Percentiles rank a stretch among this genome's conserved stretches.
These are phyloP conservation scores for Musa balbisiana DNA, from an alignment of 202 grass and related monocot species.

Conservation along the genomic window DNA sequence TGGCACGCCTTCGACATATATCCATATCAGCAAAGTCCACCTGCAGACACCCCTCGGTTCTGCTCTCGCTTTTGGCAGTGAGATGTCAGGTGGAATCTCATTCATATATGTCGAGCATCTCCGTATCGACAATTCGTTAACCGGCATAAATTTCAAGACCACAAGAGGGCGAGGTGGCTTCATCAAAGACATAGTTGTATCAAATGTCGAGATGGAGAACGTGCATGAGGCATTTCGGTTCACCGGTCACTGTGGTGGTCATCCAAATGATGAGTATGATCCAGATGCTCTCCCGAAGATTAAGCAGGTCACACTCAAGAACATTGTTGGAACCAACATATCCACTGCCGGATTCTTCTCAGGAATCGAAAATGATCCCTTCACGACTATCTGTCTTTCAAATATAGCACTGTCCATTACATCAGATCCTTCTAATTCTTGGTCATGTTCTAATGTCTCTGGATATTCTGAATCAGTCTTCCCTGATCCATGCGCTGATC, in stretches of 20 bases:
- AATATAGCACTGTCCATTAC: slow-evolving; percentile 47
- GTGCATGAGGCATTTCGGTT: slow-evolving; percentile 50
- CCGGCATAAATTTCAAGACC: slow-evolving; percentile 62
- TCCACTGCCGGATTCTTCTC: slow-evolving; percentile 48
- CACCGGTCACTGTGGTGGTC: slow-evolving; percentile 47
- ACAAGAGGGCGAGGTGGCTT: slow-evolving; percentile 64
- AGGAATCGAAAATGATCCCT: slow-evolving; percentile 57
- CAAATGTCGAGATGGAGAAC: slow-evolving; percentile 60
- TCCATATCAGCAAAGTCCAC: slow-evolving; percentile 52
- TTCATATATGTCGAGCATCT: slow-evolving; percentile 40
- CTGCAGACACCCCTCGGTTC: slow-evolving; percentile 52
- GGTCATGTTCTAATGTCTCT: slow-evolving; percentile 66
- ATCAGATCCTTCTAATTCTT: slow-evolving; percentile 31
- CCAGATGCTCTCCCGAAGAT: slow-evolving; percentile 44
- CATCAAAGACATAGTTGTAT: slow-evolving; percentile 48
- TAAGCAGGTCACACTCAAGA: slow-evolving; percentile 47
- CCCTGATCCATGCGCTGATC: slow-evolving; percentile 54
- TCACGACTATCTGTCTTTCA: slow-evolving; percentile 62
- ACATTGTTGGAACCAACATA: slow-evolving; percentile 58
- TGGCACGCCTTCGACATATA: slow-evolving; percentile 43
- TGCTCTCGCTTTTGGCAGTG: slow-evolving; percentile 68
- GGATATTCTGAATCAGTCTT: slow-evolving; percentile 60
- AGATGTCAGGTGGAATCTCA: slow-evolving; percentile 85
- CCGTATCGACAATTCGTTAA: slow-evolving; percentile 48
- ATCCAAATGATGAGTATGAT: slow-evolving; percentile 59